Percentiles rank a stretch among this genome's conserved stretches.
phyloP scores from a whole-genome alignment of 495 filamentous ascomycete species.

The Talaromyces proteolyticus region DNA sequence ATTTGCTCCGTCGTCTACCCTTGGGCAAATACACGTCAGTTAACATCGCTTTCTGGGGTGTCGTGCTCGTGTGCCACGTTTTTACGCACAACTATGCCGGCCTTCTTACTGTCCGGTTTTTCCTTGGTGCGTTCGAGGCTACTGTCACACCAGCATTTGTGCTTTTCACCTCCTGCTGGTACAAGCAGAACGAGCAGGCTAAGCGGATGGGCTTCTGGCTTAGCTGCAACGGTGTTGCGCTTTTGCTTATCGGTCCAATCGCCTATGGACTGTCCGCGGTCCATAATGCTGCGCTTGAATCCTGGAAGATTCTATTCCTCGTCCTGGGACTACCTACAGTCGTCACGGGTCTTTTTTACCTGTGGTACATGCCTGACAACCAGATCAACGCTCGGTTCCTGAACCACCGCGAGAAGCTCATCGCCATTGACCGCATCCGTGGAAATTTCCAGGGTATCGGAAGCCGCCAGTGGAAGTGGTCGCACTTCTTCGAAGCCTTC shows the following conservation, averaged over 20 bases:
- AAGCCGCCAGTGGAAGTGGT: slow-evolving; percentile 42
- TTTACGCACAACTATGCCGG: slow-evolving; percentile 36
- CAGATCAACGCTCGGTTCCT: slow-evolving; percentile 29
- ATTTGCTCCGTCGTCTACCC: slow-evolving; percentile 52
- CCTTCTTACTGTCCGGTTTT: slow-evolving; percentile 50
- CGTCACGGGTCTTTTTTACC: slow-evolving; percentile 37
- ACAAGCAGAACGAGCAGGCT: slow-evolving; percentile 27
- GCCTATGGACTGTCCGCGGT: slow-evolving; percentile 40
- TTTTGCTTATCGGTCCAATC: slow-evolving; percentile 45
- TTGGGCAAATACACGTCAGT: slow-evolving; percentile 52
- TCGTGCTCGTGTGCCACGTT: slow-evolving; percentile 47
- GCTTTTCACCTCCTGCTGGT: slow-evolving; percentile 44
- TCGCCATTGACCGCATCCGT: slow-evolving; percentile 43
- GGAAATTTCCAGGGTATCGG: slow-evolving; percentile 46
- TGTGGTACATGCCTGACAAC: slow-evolving; percentile 43
- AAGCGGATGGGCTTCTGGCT: slow-evolving; percentile 42
- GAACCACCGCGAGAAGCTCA: slow-evolving; percentile 27
- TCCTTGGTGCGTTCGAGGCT: slow-evolving; percentile 55
- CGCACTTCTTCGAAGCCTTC: slow-evolving; percentile 39
- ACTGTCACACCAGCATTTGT: slow-evolving; percentile 59
- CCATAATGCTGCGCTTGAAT: slow-evolving; percentile 16
- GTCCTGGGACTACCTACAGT: slow-evolving; percentile 51
- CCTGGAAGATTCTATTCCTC: slow-evolving; percentile 56
- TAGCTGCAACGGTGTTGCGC: slow-evolving; percentile 40
- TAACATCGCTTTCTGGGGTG: slow-evolving; percentile 53